Conservation (phyloP, 2,329 filamentous ascomycete species). For the Xylariales sp. region DNA sequence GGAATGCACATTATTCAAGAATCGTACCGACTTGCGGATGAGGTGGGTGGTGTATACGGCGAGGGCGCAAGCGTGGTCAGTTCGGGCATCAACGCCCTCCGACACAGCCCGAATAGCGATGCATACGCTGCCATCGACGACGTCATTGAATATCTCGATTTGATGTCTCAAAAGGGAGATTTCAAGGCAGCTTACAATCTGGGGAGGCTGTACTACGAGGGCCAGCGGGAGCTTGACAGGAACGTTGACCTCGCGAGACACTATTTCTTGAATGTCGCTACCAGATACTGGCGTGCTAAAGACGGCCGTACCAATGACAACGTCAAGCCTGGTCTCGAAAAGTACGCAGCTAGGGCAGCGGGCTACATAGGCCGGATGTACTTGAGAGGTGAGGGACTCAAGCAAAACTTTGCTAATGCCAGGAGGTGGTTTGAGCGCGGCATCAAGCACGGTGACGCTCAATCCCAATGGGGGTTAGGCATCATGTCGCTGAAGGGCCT, state of each 20-base stretch:
- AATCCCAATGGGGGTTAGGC: constrained; percentile 81
- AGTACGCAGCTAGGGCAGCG: constrained; percentile 75
- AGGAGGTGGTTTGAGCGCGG: constrained; percentile 81
- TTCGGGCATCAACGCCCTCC: constrained; percentile 75
- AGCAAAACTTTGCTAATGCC: constrained; percentile 73
- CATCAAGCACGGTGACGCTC: constrained; percentile 67
- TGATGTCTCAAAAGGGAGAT: constrained; percentile 87
- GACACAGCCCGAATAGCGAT: constrained; percentile 68
- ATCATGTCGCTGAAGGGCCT: constrained; percentile 79
- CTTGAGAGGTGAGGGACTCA: constrained; percentile 73
- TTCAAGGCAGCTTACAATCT: constrained; percentile 82
- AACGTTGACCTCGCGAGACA: constrained; percentile 70
- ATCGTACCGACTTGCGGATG: constrained; percentile 82
- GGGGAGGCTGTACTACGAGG: constrained; percentile 84
- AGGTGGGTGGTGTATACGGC: constrained; percentile 87
- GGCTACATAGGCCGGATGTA: constrained; percentile 88
- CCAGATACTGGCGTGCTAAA: constrained; percentile 70
- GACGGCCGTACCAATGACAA: constrained; percentile 72
- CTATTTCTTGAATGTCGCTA: constrained; percentile 76
- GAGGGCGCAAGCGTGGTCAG: constrained; percentile 90
- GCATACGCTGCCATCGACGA: constrained; percentile 85
- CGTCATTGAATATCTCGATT: constrained; percentile 87
- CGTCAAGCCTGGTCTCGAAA: constrained; percentile 66
- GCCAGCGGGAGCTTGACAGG: constrained; percentile 67
- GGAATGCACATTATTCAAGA: constrained; percentile 74